Evolutionary conservation across 352 stramenopile genomes (phyloP), one percentile per base, ranked within the genome.

Genomic region (Phytopythium ostracodes): DNA sequence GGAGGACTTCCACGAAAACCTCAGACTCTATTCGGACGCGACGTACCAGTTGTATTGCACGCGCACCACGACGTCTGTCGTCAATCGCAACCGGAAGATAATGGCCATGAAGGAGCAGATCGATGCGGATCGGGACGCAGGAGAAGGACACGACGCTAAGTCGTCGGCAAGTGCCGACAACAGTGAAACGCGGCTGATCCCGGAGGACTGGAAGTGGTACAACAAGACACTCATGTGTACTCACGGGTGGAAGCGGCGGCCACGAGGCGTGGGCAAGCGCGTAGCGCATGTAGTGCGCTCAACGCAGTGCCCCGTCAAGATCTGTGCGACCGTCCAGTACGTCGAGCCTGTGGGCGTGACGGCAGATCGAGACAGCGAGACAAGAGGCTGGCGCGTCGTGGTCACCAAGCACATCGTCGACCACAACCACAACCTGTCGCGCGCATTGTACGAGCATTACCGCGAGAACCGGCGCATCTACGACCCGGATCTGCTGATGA

Each of bases 351-450:
- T 35, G 40, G n/a, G 36, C 46, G 52, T 22, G 12, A 22, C 24
- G 5, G 14, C 57, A 31, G 12, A 35, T 49, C 55, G 60, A 35
- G 38, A 25, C 10, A 27, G 24, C 29, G 38, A 56, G 20, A 31
- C 60, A 1, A 70, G 33, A 40, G 73, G 60, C 25, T 92, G 83
- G 83, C 79, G 78, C 3, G 81, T 92, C 25, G 79, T 92, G 2
- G 75, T 92, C 15, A 92, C 81, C 20, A 88, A 88, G 47, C 83
- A 92, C 65, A 62, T 91, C 6, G 68, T 87, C 18, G 81, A 89
- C 47, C 83, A 92, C 63, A 92, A 92, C 57, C 83, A 92, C 64
- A 92, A 89, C 50, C 63, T 92, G n/a, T 92, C 83, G 8, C 69
- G 72, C 18, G 83, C 84, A 47, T 59, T 92, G 29, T 88, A 87